Base-by-base conservation (phyloP, 331 rosid genomes). In the Saraca asoca region DNA sequence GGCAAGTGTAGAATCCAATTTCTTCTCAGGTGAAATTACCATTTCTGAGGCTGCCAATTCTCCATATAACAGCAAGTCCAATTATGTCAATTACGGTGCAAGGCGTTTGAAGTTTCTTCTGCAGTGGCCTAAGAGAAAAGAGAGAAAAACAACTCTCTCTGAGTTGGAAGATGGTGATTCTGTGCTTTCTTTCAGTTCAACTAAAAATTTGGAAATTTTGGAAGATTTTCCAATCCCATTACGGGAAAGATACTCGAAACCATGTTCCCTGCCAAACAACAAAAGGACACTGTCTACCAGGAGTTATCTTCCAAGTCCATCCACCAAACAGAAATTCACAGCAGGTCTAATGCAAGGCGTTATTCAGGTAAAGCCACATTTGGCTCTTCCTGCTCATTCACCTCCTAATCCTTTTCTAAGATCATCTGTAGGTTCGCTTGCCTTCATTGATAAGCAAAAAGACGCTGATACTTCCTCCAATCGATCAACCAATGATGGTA, bases 261-360 rank as follows among this genome's bases (percentile, higher is more conserved):
- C 75, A 31, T 70, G 85, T 16, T 72, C 85, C 41, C 87, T 80
- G 56, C 85, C 87, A 37, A 77, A 81, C 87, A 80, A 73, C 80
- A 78, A 85, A 61, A 85, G 90, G 73, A 62, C 79, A 72, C 74
- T 66, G 20, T 70, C 90, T 58, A 20, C 53, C 13, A 63, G 76
- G 62, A 79, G 44, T 46, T 57, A 31, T 61, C 71, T 69, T 58
- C 95, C 98, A 19, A 92, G 95, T 77, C 85, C 87, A 49, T 77
- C 82, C 50, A 68, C 93, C 13, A 92, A 74, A 75, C 65, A 82
- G 81, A 89, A 66, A 66, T 92, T 82, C 54, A 71, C 82, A 8
- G 81, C 88, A 29, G 90, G 95, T 46, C 74, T 92, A 51, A 80
- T 73, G 85, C 96, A 92, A 17, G 98, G 95, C 7, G 95, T 93